A percentile compares a stretch with the other conserved stretches of the same genome.
Conservation (phyloP, 2,329 filamentous ascomycete genomes). For the Hypoxylon sp. region DNA sequence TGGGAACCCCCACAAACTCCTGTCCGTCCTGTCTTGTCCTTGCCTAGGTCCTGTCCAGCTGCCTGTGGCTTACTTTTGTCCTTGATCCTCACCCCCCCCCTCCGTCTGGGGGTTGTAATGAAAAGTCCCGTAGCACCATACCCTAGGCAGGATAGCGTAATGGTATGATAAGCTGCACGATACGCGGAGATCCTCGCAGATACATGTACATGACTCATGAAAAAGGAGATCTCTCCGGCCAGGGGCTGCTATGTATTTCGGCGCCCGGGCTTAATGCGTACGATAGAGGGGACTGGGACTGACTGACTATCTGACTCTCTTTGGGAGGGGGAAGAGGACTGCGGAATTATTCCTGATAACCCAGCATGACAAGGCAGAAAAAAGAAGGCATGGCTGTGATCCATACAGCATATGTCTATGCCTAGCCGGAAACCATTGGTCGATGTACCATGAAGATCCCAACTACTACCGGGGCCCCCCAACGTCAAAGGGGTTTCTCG, state of each 20-base stretch:
- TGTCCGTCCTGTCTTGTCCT: too few relatives aligned
- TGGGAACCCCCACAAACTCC: constrained; percentile 17
- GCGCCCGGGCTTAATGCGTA: background rate
- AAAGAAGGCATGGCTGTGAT: too few relatives aligned
- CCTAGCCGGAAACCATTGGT: too few relatives aligned
- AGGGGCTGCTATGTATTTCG: background rate
- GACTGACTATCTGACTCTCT: background rate
- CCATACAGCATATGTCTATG: background rate
- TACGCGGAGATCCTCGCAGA: constrained; percentile 31
- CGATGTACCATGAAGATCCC: background rate
- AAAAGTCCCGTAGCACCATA: constrained; percentile 7
- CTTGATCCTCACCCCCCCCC: background rate
- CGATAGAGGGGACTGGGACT: too few relatives aligned
- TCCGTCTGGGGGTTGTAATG: constrained; percentile 16
- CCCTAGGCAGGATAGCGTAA: constrained; percentile 23
- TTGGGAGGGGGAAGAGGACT: background rate
- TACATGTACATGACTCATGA: constrained; percentile 26
- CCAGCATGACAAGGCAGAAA: background rate
- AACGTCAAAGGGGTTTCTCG: background rate
- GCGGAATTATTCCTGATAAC: too few relatives aligned
- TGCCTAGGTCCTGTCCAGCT: too few relatives aligned
- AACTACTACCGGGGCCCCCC: background rate
- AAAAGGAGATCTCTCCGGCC: constrained; percentile 22
- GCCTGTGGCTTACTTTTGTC: too few relatives aligned
- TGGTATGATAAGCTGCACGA: constrained; percentile 34